Conservation (phyloP, 164 flowering plant genomes). For the Brasenia schreberi region DNA sequence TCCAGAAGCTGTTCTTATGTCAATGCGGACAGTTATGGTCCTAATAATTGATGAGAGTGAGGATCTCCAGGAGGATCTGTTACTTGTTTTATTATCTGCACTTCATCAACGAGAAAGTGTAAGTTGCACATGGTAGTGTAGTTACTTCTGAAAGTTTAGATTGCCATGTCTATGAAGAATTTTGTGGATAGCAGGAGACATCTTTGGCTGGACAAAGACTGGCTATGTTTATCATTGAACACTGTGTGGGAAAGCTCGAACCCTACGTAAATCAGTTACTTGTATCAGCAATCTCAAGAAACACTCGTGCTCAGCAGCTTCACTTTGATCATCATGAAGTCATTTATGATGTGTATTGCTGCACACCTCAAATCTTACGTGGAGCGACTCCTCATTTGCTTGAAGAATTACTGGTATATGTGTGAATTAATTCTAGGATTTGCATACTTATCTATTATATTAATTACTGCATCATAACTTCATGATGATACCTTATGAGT, state of each 20-base stretch:
- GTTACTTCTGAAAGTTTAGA: too few species aligned
- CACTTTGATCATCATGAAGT: slow-evolving; percentile 76
- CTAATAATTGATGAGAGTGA: slow-evolving; percentile 93
- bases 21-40: slow-evolving; percentile 86
- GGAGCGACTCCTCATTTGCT: slow-evolving; percentile 77
- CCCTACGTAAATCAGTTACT: slow-evolving; percentile 75
- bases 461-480: too few species aligned
- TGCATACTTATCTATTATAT: too few species aligned
- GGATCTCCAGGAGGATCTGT: slow-evolving; percentile 66
- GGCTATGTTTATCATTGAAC: slow-evolving; percentile 78
- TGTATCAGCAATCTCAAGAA: slow-evolving; percentile 82
- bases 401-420: slow-evolving; percentile 83
- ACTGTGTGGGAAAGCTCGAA: slow-evolving; percentile 81
- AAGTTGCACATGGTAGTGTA: slow-evolving; percentile 18
- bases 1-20: slow-evolving; percentile 57
- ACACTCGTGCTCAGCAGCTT: slow-evolving; percentile 26
- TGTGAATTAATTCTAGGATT: background rate
- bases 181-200: slow-evolving; percentile 35
- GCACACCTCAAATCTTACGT: slow-evolving; percentile 76
- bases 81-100: slow-evolving; percentile 43
- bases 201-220: slow-evolving; percentile 69
- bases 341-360: slow-evolving; percentile 62
- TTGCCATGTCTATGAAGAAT: slow-evolving; percentile 1
- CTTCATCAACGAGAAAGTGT: slow-evolving; percentile 69
- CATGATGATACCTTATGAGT: too few species aligned